Base-by-base conservation (phyloP, 768 basidiomycete species). In the Amanita jacksonii region DNA sequence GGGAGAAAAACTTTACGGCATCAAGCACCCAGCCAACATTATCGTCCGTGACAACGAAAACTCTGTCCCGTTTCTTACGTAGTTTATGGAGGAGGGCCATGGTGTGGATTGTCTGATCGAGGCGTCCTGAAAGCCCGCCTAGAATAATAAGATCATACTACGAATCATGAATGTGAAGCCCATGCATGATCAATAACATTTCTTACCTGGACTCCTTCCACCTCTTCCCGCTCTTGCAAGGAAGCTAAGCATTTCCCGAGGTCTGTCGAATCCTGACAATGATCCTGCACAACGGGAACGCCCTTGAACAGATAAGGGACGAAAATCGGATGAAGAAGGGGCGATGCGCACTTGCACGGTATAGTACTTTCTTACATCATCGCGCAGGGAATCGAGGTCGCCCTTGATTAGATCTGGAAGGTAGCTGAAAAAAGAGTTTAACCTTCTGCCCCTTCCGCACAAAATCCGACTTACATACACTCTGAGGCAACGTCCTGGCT, bases 61-160 rank as follows among this genome's bases (percentile, higher is more conserved):
- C 74, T 16, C 68, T 68, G 8, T 73, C 57, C 23, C 79, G 69
- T 1, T 52, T 62, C 52, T 69, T 74, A 34, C 87, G 77, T 16
- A 93, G 65, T 58, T 90, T 90, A 62, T 92, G 77, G 1, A 98
- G 63, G 38, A 82, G 74, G 2, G 91, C 86, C 8, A 99, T 71
- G 0, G 88, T 83, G 54, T 96, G 92, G 3, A 93, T 69, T 0
- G 92, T 96, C 54, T 99, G 96, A 60, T 99, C 96, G 3, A 99
- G 68, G 20, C 96, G 78, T 0, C 96, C 96, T 4, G 85, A 74
- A 2, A 99, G 66, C 0, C 96, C 93, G 4, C 96, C 93, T 1
- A 94, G 72, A 24, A 99, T 62, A 37, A 97, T 62, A 18, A 87
- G 69, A 38, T 83, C 77, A 51, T 79, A 77, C 69, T 79, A 64